Evolutionary conservation across 495 filamentous ascomycete genomes (phyloP).

Genomic region (Diplogelasinospora grovesii): DNA sequence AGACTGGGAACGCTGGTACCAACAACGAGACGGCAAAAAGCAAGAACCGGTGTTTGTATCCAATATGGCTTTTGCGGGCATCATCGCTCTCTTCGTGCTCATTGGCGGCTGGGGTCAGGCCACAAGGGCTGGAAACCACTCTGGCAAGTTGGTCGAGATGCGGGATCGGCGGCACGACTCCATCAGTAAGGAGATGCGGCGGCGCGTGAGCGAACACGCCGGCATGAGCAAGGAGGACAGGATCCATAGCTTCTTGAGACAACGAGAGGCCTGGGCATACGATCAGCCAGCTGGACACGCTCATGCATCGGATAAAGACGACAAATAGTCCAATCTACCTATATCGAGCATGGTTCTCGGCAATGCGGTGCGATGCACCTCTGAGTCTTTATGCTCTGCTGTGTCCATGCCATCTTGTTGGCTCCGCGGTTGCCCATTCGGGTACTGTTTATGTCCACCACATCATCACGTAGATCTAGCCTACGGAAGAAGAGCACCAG

Average conservation of each 20-base stretch:
- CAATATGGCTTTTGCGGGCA: constrained; percentile 64
- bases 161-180: constrained; percentile 55
- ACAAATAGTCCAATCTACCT: too few relatives aligned
- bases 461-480: constrained; percentile 1
- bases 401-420: too few relatives aligned
- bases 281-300: constrained; percentile 9
- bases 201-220: constrained; percentile 45
- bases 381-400: too few relatives aligned
- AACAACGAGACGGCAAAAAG: constrained; percentile 42
- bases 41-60: constrained; percentile 61
- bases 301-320: constrained; percentile 1
- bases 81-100: constrained; percentile 59
- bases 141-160: constrained; percentile 52
- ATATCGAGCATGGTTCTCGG: too few relatives aligned
- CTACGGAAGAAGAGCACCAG: neutral
- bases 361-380: too few relatives aligned
- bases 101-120: constrained; percentile 63
- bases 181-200: constrained; percentile 54
- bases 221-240: constrained; percentile 52
- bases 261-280: constrained; percentile 47
- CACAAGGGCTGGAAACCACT: constrained; percentile 54
- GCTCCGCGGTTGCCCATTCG: too few relatives aligned
- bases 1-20: constrained; percentile 90
- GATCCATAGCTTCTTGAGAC: constrained; percentile 65
- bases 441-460: neutral